These are phyloP conservation scores for Argentina anserina DNA, from an alignment of 306 rosid species.

Conservation along the genomic window DNA sequence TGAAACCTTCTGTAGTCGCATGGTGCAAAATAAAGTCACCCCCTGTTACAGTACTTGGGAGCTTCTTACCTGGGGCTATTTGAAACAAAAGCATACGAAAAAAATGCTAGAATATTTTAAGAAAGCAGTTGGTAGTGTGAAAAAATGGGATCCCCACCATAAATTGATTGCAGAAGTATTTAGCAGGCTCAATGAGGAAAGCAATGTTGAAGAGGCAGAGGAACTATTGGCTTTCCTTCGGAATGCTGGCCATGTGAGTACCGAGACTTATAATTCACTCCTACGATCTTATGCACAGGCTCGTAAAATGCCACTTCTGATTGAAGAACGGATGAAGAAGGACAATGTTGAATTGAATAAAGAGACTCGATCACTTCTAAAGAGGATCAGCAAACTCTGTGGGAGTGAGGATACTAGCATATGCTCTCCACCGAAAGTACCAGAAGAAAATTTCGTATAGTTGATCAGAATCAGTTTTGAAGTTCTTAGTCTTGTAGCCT, in stretches of 20 bases:
- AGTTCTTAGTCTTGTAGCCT: neutral
- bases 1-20: conserved; percentile 43
- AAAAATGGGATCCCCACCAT: conserved; percentile 56
- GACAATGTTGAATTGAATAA: conserved; percentile 62
- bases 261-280: conserved; percentile 57
- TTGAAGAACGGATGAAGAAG: conserved; percentile 73
- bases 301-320: conserved; percentile 77
- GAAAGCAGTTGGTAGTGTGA: conserved; percentile 67
- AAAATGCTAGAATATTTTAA: conserved; percentile 52
- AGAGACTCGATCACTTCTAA: conserved; percentile 64
- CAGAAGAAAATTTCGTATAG: neutral
- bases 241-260: conserved; percentile 55
- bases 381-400: conserved; percentile 68
- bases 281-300: conserved; percentile 68
- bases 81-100: conserved; percentile 46
- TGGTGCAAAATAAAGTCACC: conserved; percentile 44
- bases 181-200: conserved; percentile 51
- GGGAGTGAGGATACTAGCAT: conserved; percentile 51
- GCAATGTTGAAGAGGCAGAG: conserved; percentile 63
- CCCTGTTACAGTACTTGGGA: conserved; percentile 84
- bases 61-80: conserved; percentile 72
- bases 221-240: conserved; percentile 55
- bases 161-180: conserved; percentile 54
- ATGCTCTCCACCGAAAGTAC: conserved; percentile 14
- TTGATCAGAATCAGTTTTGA: neutral